Base-by-base conservation (phyloP, 495 filamentous ascomycete species). In the Trichocladium uniseriatum region DNA sequence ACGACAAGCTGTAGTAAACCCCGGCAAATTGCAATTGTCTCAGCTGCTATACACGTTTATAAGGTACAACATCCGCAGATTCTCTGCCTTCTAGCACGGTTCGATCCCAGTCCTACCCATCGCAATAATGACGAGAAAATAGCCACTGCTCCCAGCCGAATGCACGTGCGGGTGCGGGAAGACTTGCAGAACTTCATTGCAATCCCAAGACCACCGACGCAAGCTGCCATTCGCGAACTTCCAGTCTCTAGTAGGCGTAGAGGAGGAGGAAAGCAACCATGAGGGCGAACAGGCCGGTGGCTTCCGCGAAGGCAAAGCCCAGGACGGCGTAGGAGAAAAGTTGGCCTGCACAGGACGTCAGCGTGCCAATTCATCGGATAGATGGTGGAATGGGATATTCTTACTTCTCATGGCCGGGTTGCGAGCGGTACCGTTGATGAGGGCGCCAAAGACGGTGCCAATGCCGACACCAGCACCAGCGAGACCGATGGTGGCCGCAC, bases 251-350 rank as follows among this genome's bases (percentile, higher is more conserved):
- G 58, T 65, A 65, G 52, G 60, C 57, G 52, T 60, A 69, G 49
- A 69, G 59, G 35, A 69, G 59, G 48, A 69, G 58, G 60, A 69
- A 68, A 7, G 66, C 65, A 53, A 69, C 58, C 66, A 69, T 69
- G 52, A 69, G 60, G 32, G 66, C 65, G 54, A 69, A 69, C 31
- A 69, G 57, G 43, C 66, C 65, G 20, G 66, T 69, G 40, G 65
- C 65, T 54, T 68, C 67, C 40, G 67, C 61, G 39, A 68, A 61
- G 37, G 65, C 67, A 44, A 68, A 68, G 22, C 65, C 65, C 49
- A 68, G 49, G 53, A 68, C 55, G 55, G 63, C 68, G 48, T 67
- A 69, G 10, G 58, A 54, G 60, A 70, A 69, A 43, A 71, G 60
- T 38, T 63, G 60, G 40, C 48, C 60, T 63, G 54, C 31, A 29